Base-by-base conservation (phyloP, 2,329 filamentous ascomycete species). In the Blumeria hordei region DNA sequence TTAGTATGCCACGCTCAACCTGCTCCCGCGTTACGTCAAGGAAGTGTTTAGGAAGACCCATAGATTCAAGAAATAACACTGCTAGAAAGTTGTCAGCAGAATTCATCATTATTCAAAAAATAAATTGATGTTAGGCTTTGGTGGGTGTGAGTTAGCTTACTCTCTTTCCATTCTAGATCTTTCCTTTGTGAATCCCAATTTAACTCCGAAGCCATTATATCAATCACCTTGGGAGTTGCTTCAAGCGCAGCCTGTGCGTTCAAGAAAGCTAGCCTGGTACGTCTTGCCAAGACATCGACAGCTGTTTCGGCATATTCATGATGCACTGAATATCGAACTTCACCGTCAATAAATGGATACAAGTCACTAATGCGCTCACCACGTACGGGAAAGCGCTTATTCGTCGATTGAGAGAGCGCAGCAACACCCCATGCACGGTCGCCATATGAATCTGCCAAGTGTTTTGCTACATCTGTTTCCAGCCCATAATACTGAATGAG, bases 241-340 rank as follows among this genome's bases (percentile, higher is more conserved):
- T 94, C 87, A 9, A 94, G 77, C 0, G 88, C 83, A 10, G 88
- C 88, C 67, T 94, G 86, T 5, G 88, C 88, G 65, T 94, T 94
- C 61, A 95, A 70, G 71, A 95, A 96, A 8, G 88, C 85, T 55
- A 95, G 70, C 56, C 90, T 75, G 43, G 85, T 95, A 58, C 88
- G 76, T 57, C 90, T 77, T 2, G 88, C 88, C 50, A 95, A 72
- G 11, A 95, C 83, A 65, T 95, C 88, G 14, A 88, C 82, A 1
- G 87, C 86, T 3, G 86, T 93, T 68, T 94, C 85, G 3, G 90
- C 90, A 64, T 93, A 93, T 70, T 95, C 90, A 67, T 94, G 82
- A 53, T 81, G 74, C 43, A 94, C 80, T 28, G 87, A 87, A 66
- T 94, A 94, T 55, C 87, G 79, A 43, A 95, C 76, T 70, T 96